Conservation (phyloP, 2,329 filamentous ascomycete genomes). For the Drechmeria coniospora region DNA sequence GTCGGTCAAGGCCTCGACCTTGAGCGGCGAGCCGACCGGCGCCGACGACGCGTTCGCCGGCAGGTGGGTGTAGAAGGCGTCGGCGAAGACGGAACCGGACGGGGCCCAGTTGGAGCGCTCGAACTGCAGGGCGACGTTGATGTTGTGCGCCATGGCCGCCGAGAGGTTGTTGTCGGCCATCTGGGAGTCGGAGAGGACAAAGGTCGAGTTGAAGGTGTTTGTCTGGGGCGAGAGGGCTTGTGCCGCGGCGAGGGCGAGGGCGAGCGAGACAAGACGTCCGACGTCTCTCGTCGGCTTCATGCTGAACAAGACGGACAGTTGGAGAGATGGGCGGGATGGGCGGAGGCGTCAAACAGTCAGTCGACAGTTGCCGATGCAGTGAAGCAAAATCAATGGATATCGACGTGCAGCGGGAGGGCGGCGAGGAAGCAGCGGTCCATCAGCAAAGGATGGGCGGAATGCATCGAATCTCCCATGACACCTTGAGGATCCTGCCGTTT, state of each 20-base stretch:
- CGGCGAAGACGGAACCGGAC: constrained; percentile 13
- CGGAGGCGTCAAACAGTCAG: no score
- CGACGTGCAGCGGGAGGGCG: no score
- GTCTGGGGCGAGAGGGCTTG: constrained; percentile 3
- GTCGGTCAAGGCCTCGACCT: constrained; percentile 23
- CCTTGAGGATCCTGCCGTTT: no score
- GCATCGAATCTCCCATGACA: no score
- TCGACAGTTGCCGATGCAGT: no score
- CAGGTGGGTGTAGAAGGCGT: constrained; percentile 24
- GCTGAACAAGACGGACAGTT: no score
- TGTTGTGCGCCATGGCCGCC: constrained; percentile 3
- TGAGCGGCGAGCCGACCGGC: constrained; percentile 21
- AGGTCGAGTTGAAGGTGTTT: constrained; percentile 14
- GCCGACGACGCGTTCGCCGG: constrained; percentile 7
- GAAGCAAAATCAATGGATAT: no score
- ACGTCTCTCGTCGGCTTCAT: not conserved
- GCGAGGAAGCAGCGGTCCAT: no score
- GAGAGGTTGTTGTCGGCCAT: constrained; percentile 10
- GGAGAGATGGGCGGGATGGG: no score
- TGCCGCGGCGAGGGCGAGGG: not conserved
- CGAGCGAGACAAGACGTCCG: not conserved
- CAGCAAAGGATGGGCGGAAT: no score
- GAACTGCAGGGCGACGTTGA: constrained; percentile 12
- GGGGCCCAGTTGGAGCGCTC: constrained; percentile 16
- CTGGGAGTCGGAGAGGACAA: constrained; percentile 11